Evolutionary conservation across 768 basidiomycete genomes (phyloP), one percentile per base, ranked within the genome.

Genomic region (Lepiota venenata): DNA sequence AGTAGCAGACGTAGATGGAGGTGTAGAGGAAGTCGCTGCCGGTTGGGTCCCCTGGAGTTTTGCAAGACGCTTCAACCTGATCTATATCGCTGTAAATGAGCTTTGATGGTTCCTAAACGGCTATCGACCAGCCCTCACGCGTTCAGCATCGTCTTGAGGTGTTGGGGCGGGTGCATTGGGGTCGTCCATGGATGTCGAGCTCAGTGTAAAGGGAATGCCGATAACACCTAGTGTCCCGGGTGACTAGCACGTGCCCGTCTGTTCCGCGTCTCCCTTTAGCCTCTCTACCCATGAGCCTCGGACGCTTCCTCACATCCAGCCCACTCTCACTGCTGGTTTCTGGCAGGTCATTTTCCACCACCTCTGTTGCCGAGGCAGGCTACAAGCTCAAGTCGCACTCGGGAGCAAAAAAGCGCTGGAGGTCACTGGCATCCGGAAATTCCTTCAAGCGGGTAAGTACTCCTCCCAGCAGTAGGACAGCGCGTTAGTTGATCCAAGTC

Each of bases 41-140:
- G 38, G 15, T 15, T 41, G 53, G 15, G 64, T 61, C 37, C 64
- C 74, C 63, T 89, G 88, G 7, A 98, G 78, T 67, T 90, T 92
- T 29, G 91, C 93, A 49, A 98, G 78, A 52, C 95, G 84, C 71
- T 96, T 96, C 67, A 92, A 73, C 59, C 93, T 91, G 65, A 97
- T 96, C 94, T 96, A 62, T 12, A 48, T 29, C 56, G 22, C 25
- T 47, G 15, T 22, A 56, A n/a, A 44, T 62, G 41, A 57, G 48
- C 40, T 16, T 53, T 3, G 56, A 10, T 38, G 9, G 36, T 18
- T 38, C 46, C 38, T 21, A 25, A 41, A 20, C 15, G 18, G 38
- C 15, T 38, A 25, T 35, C 22, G 18, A 48, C 32, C 15, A 43
- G 48, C 20, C 66, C 76, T 52, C 77, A 91, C 90, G 50, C 86